Conservation (phyloP, 192 early-diverging fungal species). For the Backusella morwellensis region DNA sequence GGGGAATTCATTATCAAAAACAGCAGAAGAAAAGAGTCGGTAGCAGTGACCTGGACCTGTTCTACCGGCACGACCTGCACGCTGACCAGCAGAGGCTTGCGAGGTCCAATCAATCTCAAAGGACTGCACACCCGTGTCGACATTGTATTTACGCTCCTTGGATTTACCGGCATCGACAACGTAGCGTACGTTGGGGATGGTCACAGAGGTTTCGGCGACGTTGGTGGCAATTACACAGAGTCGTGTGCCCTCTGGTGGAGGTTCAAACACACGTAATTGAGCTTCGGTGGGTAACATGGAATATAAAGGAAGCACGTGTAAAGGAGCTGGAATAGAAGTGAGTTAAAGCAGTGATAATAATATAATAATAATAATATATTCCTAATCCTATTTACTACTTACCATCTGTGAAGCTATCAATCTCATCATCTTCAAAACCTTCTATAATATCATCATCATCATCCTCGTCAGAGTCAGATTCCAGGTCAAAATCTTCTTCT, state of each 20-base stretch:
- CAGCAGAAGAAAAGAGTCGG: slow-evolving; percentile 88
- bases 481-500: slow-evolving; percentile 43
- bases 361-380: background rate
- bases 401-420: slow-evolving; percentile 59
- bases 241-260: slow-evolving; percentile 82
- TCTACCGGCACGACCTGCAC: slow-evolving; percentile 96
- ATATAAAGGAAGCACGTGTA: slow-evolving; percentile 97
- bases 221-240: slow-evolving; percentile 97
- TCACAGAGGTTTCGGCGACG: slow-evolving; percentile 98
- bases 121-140: slow-evolving; percentile 84
- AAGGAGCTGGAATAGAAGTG: slow-evolving; percentile 42
- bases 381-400: background rate
- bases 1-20: slow-evolving; percentile 88
- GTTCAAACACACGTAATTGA: slow-evolving; percentile 90
- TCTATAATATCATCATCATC: slow-evolving; percentile 51
- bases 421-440: slow-evolving; percentile 63
- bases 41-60: slow-evolving; percentile 97
- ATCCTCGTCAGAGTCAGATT: slow-evolving; percentile 41
- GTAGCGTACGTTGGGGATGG: slow-evolving; percentile 93
- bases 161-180: slow-evolving; percentile 95
- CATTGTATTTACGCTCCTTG: slow-evolving; percentile 86
- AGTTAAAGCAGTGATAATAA: background rate
- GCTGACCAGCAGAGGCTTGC: slow-evolving; percentile 86
- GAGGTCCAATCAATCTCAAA: slow-evolving; percentile 94
- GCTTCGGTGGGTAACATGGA: slow-evolving; percentile 88